These are phyloP conservation scores for Wickerhamiella parazyma DNA, from an alignment of 805 yeast species.

Conservation along the genomic window DNA sequence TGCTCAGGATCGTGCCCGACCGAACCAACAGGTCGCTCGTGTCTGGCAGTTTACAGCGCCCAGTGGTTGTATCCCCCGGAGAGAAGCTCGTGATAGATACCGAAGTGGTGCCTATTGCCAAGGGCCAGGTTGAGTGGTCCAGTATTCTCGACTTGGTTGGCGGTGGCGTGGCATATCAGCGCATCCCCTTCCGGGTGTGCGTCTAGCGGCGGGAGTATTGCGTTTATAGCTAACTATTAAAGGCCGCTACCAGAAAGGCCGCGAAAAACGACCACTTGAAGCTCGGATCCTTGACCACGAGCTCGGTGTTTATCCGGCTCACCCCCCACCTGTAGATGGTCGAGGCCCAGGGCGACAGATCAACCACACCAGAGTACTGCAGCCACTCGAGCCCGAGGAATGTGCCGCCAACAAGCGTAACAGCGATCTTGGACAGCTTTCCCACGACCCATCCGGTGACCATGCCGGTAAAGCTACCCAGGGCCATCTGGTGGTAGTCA, in stretches of 20 bases:
- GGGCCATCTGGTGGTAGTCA: slow-evolving; percentile 47
- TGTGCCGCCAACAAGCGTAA: slow-evolving; percentile 35
- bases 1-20: slow-evolving; percentile 45
- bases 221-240: slow-evolving; percentile 9
- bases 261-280: slow-evolving; percentile 44
- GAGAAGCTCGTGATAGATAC: slow-evolving; percentile 32
- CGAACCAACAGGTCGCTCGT: slow-evolving; percentile 47
- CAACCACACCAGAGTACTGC: slow-evolving; percentile 37
- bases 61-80: slow-evolving; percentile 35
- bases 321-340: slow-evolving; percentile 22
- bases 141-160: slow-evolving; percentile 37
- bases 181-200: neutral
- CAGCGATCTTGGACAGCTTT: slow-evolving; percentile 41
- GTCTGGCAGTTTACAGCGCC: slow-evolving; percentile 60
- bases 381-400: slow-evolving; percentile 39
- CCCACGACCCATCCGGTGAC: slow-evolving; percentile 48
- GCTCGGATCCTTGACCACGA: slow-evolving; percentile 44
- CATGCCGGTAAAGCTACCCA: slow-evolving; percentile 51
- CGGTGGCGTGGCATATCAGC: slow-evolving; percentile 12
- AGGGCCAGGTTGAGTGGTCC: slow-evolving; percentile 78
- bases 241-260: slow-evolving; percentile 25
- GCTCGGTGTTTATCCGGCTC: slow-evolving; percentile 30
- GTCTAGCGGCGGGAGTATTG: neutral
- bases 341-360: slow-evolving; percentile 16
- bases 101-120: slow-evolving; percentile 53